These are phyloP conservation scores for Botryotinia calthae DNA, from an alignment of 2,329 filamentous ascomycete species.

Conservation along the genomic window DNA sequence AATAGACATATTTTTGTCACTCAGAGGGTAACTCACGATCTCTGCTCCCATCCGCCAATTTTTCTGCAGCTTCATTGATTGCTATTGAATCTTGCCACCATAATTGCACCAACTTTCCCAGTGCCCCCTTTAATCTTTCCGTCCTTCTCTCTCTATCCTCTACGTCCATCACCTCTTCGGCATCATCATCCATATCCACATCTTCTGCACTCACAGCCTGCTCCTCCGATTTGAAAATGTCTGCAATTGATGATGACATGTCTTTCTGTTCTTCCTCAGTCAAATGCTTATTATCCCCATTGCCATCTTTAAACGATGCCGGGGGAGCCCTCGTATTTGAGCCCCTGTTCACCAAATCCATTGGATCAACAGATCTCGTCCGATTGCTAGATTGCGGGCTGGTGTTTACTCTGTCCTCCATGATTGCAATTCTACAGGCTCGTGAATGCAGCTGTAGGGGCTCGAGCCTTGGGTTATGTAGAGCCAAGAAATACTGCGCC, in stretches of 20 bases:
- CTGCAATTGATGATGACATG: conserved; percentile 27
- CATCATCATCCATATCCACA: conserved; percentile 26
- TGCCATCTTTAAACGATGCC: not conserved
- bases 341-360: not conserved
- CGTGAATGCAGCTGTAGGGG: not conserved
- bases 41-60: conserved; percentile 54
- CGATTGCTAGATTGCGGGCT: not conserved
- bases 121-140: conserved; percentile 31
- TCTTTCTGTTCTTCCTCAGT: conserved; percentile 22
- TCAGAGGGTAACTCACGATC: conserved; percentile 47
- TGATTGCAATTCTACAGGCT: conserved; percentile 2
- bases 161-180: conserved; percentile 32
- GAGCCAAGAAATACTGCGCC: conserved; percentile 13
- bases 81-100: conserved; percentile 44
- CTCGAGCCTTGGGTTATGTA: not conserved
- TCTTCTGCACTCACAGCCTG: conserved; percentile 19
- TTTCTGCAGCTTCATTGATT: conserved; percentile 50
- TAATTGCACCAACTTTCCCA: conserved; percentile 38
- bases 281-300: conserved; percentile 2
- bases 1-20: not conserved
- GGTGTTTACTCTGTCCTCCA: not conserved
- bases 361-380: not conserved
- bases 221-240: conserved; percentile 29
- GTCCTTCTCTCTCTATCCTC: conserved; percentile 35
- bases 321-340: not conserved